These are phyloP conservation scores for Hemisphaericaspora subhashii DNA, from an alignment of 1,139 yeast species.

Conservation along the genomic window DNA sequence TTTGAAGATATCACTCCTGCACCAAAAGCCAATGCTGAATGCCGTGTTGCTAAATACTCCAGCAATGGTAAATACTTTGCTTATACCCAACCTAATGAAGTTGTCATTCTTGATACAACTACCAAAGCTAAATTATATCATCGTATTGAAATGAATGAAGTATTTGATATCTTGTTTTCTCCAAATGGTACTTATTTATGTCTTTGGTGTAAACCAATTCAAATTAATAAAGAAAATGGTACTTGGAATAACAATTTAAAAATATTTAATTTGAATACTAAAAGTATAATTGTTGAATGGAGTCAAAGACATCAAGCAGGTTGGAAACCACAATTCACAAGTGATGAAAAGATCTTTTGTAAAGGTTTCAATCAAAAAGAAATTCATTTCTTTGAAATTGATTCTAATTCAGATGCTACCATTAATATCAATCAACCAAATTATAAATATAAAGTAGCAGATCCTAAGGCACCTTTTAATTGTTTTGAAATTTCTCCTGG, in stretches of 20 bases:
- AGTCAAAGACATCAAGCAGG: conserved; percentile 82
- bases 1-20: conserved; percentile 36
- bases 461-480: conserved; percentile 54
- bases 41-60: conserved; percentile 50
- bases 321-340: conserved; percentile 88
- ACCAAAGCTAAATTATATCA: conserved; percentile 24
- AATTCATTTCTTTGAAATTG: conserved; percentile 68
- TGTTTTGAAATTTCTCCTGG: conserved; percentile 77
- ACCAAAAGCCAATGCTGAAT: conserved; percentile 40
- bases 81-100: conserved; percentile 54
- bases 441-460: conserved; percentile 63
- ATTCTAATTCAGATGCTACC: conserved; percentile 42
- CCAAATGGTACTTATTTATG: conserved; percentile 84
- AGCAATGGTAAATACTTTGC: conserved; percentile 59
- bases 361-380: conserved; percentile 59
- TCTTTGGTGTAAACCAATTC: conserved; percentile 88
- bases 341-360: conserved; percentile 72
- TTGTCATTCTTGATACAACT: conserved; percentile 60
- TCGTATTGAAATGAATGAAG: conserved; percentile 55
- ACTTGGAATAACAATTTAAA: conserved; percentile 77
- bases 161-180: conserved; percentile 81
- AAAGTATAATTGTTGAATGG: conserved; percentile 62
- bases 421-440: conserved; percentile 50
- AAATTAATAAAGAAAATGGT: conserved; percentile 57
- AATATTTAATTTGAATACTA: conserved; percentile 57